A percentile compares a stretch with the other conserved stretches of the same genome.
Conservation (phyloP, 106 monocot genomes). For the Chionographis japonica region DNA sequence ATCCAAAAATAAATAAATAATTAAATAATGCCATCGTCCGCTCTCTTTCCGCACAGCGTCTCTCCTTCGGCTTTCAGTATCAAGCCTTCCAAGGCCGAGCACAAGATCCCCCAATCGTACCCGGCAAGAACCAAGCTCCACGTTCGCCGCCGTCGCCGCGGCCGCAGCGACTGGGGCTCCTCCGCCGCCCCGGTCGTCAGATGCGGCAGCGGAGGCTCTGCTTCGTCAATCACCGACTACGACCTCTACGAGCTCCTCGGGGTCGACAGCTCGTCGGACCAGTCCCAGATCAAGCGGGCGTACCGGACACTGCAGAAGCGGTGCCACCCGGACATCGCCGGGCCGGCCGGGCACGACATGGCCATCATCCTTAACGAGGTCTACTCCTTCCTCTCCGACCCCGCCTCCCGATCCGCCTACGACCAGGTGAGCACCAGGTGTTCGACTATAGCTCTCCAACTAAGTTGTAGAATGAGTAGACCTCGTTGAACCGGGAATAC, state of each 20-base stretch:
- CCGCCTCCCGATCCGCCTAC: constrained; percentile 51
- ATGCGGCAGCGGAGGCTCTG: constrained; percentile 1
- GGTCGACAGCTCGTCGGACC: constrained; percentile 59
- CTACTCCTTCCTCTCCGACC: constrained; percentile 82
- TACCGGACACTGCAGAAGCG: constrained; percentile 82
- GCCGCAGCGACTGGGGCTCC: no score
- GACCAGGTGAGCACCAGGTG: constrained; percentile 47
- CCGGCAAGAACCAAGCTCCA: neutral
- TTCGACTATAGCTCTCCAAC: no score
- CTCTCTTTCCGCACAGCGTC: neutral
- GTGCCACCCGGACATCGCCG: constrained; percentile 93
- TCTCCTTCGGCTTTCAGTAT: neutral
- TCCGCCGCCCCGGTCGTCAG: no score
- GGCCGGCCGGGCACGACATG: constrained; percentile 76
- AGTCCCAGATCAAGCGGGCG: constrained; percentile 67
- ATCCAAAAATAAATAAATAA: no score
- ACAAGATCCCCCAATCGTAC: neutral
- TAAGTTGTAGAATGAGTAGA: no score
- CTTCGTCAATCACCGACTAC: constrained; percentile 28
- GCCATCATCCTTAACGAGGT: constrained; percentile 82
- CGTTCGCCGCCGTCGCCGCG: neutral
- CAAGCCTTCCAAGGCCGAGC: neutral
- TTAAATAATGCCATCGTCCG: neutral
- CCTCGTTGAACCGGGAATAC: no score
- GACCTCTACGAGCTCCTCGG: constrained; percentile 78